These are phyloP conservation scores for Chalciporus piperatus DNA, from an alignment of 768 basidiomycete species.

Conservation along the genomic window DNA sequence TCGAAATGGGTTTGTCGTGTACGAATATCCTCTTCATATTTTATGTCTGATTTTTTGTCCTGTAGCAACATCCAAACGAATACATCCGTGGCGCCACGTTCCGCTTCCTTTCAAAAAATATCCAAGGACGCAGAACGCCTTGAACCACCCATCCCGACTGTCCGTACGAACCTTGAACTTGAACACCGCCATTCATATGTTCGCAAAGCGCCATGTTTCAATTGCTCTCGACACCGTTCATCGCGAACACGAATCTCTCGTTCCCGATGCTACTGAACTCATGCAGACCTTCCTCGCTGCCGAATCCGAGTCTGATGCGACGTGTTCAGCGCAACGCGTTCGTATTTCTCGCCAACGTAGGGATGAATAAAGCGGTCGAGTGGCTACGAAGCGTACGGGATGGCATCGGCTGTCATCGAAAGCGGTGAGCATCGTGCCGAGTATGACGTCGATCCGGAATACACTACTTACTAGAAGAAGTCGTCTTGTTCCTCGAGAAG, in stretches of 20 bases:
- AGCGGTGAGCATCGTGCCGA: conserved; percentile 84
- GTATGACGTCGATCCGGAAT: conserved; percentile 90
- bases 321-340: conserved; percentile 96
- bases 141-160: conserved; percentile 93
- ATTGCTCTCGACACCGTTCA: conserved; percentile 94
- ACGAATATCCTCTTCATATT: conserved; percentile 33
- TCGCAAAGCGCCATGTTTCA: conserved; percentile 95
- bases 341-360: conserved; percentile 83
- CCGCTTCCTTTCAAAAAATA: conserved; percentile 94
- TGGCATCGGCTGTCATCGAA: conserved; percentile 85
- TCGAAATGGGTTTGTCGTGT: too few relatives aligned
- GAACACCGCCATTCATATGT: conserved; percentile 98
- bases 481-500: conserved; percentile 95
- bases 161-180: conserved; percentile 70
- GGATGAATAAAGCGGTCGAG: conserved; percentile 89
- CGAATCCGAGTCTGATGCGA: conserved; percentile 93
- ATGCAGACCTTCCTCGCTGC: conserved; percentile 95
- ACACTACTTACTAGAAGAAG: conserved; percentile 98
- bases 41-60: not conserved
- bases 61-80: conserved; percentile 98
- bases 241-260: conserved; percentile 89
- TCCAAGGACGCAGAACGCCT: conserved; percentile 89
- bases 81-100: conserved; percentile 98
- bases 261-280: conserved; percentile 94
- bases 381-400: conserved; percentile 88